phyloP scores from a whole-genome alignment of 768 basidiomycete genomes.

The Suillus clintonianus region DNA sequence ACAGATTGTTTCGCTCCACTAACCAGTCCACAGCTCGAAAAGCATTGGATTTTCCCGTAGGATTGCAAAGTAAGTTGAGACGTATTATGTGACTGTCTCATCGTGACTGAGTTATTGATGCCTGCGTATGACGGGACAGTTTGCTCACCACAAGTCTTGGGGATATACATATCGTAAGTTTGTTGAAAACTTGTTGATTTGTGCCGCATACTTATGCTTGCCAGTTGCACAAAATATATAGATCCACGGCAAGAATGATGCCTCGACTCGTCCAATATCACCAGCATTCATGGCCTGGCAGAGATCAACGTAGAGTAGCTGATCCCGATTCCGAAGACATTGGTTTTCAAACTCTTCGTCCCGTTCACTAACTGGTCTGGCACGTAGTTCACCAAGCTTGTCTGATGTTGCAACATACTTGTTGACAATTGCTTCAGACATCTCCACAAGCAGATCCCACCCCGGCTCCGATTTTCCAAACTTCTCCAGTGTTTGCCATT shows the following conservation, averaged over 20 bases:
- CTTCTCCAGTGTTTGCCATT: constrained; percentile 1
- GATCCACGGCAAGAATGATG: constrained; percentile 25
- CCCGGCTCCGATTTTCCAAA: no score
- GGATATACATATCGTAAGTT: constrained; percentile 28
- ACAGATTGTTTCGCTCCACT: constrained; percentile 43
- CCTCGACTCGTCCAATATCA: constrained; percentile 35
- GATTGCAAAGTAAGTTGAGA: constrained; percentile 23
- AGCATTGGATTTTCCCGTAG: constrained; percentile 30
- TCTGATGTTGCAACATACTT: no score
- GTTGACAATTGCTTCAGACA: no score
- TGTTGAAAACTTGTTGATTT: constrained; percentile 28
- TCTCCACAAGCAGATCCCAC: no score
- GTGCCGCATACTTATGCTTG: constrained; percentile 38
- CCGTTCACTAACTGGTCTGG: no score
- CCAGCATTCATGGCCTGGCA: constrained; percentile 33
- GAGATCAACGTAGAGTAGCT: constrained; percentile 43
- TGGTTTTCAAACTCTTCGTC: no score
- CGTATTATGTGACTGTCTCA: no score
- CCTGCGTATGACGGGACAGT: no score
- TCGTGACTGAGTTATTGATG: no score
- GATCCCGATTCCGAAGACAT: constrained; percentile 33
- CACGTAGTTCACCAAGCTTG: no score
- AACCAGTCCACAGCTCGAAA: constrained; percentile 42
- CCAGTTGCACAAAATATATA: constrained; percentile 29
- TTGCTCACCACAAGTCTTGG: no score